These are phyloP conservation scores for Colletotrichum sidae DNA, from an alignment of 2,329 filamentous ascomycete species.

Conservation along the genomic window DNA sequence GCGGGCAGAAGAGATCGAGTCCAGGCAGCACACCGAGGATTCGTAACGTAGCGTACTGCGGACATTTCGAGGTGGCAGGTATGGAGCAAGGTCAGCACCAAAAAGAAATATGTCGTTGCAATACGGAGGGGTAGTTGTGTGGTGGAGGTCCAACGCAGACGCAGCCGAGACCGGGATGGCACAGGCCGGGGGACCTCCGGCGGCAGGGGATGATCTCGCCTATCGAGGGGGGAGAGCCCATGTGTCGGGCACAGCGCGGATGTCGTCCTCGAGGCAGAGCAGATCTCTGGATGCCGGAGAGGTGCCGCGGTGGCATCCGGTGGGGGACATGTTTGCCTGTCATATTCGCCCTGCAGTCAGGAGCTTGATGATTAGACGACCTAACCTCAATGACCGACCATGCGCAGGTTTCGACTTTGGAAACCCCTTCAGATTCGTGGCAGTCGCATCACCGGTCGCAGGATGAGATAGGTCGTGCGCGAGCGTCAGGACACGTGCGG, in stretches of 20 bases:
- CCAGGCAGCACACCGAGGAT: too few relatives aligned
- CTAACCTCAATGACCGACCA: background rate
- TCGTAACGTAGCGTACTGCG: background rate
- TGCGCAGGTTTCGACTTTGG: background rate
- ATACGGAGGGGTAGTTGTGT: constrained; percentile 10
- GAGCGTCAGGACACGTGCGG: too few relatives aligned
- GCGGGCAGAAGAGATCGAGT: too few relatives aligned
- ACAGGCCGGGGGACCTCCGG: constrained; percentile 15
- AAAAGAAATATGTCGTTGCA: constrained; percentile 30
- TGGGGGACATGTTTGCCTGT: constrained; percentile 11
- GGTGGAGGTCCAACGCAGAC: constrained; percentile 7
- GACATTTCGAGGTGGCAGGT: background rate
- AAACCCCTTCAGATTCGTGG: too few relatives aligned
- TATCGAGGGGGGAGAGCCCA: constrained; percentile 17
- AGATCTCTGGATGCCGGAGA: constrained; percentile 7
- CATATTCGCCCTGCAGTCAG: constrained; percentile 12
- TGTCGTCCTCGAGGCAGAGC: background rate
- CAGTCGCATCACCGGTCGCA: too few relatives aligned
- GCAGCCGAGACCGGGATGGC: constrained; percentile 11
- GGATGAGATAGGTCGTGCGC: too few relatives aligned
- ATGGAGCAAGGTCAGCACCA: background rate
- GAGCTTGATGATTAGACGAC: constrained; percentile 8
- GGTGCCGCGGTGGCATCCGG: constrained; percentile 18
- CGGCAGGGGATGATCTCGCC: constrained; percentile 16
- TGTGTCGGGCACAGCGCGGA: constrained; percentile 5